Percentiles rank a stretch among this genome's conserved stretches.
Evolutionary conservation across 2,329 filamentous ascomycete species (phyloP).

Genomic region (Claviceps pazoutovae): DNA sequence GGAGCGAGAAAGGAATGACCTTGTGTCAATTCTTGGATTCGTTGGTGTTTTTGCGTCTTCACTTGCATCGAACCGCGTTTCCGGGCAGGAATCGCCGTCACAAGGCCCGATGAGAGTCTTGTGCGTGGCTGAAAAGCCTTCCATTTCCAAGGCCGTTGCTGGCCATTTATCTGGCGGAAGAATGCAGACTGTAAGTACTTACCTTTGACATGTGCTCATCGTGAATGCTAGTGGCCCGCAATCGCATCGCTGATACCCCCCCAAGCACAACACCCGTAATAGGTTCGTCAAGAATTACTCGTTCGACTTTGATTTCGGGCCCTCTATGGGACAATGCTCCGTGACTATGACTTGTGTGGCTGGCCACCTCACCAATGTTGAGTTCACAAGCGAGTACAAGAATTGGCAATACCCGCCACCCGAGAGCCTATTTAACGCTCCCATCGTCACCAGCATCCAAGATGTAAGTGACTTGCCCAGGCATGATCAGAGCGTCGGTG

Average conservation of each 20-base stretch:
- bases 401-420: slow-evolving; percentile 75
- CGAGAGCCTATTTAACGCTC: slow-evolving; percentile 65
- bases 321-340: slow-evolving; percentile 62
- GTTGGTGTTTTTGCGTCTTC: background rate
- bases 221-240: background rate
- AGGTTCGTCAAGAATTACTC: slow-evolving; percentile 87
- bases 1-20: background rate
- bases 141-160: slow-evolving; percentile 89
- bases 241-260: slow-evolving; percentile 10
- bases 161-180: slow-evolving; percentile 71
- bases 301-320: slow-evolving; percentile 79
- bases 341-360: slow-evolving; percentile 91
- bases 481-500: background rate
- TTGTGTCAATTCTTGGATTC: background rate
- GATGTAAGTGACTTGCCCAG: slow-evolving; percentile 32
- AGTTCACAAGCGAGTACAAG: slow-evolving; percentile 62
- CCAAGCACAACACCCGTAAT: slow-evolving; percentile 52
- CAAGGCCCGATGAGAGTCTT: slow-evolving; percentile 31
- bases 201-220: background rate
- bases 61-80: background rate
- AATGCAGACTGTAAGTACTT: slow-evolving; percentile 48
- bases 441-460: slow-evolving; percentile 53
- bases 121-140: slow-evolving; percentile 58
- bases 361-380: slow-evolving; percentile 71
- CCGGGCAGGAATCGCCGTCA: background rate